Percentiles rank a stretch among this genome's conserved stretches.
phyloP scores from a whole-genome alignment of 176 grass and related monocot species.

The Oropetium thomaeum region DNA sequence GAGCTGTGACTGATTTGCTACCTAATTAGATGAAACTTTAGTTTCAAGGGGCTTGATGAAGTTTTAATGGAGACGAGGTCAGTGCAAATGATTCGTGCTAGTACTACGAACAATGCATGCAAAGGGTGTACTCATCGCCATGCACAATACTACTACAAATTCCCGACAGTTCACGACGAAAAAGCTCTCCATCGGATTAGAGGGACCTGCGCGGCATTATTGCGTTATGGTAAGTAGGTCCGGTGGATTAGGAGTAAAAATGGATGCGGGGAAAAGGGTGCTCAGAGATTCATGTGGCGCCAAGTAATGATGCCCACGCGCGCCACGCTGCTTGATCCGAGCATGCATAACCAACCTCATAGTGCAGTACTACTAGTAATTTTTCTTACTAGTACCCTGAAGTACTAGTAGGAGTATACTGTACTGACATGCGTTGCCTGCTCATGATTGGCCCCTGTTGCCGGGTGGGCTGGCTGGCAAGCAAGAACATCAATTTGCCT shows the following conservation, averaged over 20 bases:
- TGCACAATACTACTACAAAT: conserved; percentile 22
- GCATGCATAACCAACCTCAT: not conserved
- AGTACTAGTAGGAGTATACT: no score
- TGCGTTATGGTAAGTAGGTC: conserved; percentile 30
- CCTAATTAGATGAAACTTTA: no score
- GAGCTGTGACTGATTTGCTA: no score
- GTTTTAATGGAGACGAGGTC: no score
- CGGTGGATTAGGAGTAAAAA: conserved; percentile 3
- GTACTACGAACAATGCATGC: not conserved
- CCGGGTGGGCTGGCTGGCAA: not conserved
- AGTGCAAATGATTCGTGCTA: not conserved
- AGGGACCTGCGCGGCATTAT: conserved; percentile 1
- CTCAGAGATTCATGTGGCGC: conserved; percentile 14
- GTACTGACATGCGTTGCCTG: not conserved
- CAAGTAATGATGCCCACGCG: conserved; percentile 21
- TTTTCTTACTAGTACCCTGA: not conserved
- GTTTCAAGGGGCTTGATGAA: no score
- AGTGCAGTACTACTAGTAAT: no score
- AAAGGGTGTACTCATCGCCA: conserved; percentile 25
- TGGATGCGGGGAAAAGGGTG: not conserved
- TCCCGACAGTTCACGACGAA: not conserved
- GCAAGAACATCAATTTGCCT: not conserved
- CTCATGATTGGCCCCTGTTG: not conserved
- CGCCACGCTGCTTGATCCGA: conserved; percentile 20
- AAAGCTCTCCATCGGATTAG: not conserved